Percentiles rank a stretch among this genome's conserved stretches.
phyloP scores from a whole-genome alignment of 1,139 yeast species.

The Hansenula lynferdii region DNA sequence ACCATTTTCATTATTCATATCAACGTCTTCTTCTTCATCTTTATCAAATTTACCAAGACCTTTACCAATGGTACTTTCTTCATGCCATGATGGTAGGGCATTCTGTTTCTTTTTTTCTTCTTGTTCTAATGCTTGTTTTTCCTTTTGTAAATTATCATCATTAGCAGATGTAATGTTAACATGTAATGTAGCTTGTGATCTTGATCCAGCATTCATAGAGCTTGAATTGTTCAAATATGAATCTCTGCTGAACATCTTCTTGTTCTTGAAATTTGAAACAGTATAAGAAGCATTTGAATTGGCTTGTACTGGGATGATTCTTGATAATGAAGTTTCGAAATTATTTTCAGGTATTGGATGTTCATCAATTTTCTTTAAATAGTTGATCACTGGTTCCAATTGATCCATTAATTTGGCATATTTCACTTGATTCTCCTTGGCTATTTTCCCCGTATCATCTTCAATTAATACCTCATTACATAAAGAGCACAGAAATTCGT shows the following conservation, averaged over 20 bases:
- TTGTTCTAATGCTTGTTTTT: slow-evolving; percentile 60
- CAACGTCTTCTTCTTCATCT: slow-evolving; percentile 36
- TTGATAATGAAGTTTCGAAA: slow-evolving; percentile 74
- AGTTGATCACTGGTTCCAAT: slow-evolving; percentile 81
- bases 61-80: slow-evolving; percentile 81
- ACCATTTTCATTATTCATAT: slow-evolving; percentile 30
- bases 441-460: slow-evolving; percentile 85
- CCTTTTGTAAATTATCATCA: slow-evolving; percentile 71
- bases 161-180: slow-evolving; percentile 84
- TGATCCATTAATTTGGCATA: slow-evolving; percentile 84
- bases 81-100: slow-evolving; percentile 96
- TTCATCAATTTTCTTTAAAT: slow-evolving; percentile 83
- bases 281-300: slow-evolving; percentile 60
- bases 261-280: slow-evolving; percentile 36
- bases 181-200: slow-evolving; percentile 63
- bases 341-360: slow-evolving; percentile 81
- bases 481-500: slow-evolving; percentile 78
- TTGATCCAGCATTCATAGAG: slow-evolving; percentile 34
- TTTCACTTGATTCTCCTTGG: slow-evolving; percentile 75
- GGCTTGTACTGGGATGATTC: slow-evolving; percentile 83
- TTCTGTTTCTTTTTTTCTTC: slow-evolving; percentile 84
- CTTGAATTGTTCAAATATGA: slow-evolving; percentile 31
- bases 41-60: slow-evolving; percentile 49
- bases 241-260: slow-evolving; percentile 32
- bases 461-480: slow-evolving; percentile 76